phyloP scores from a whole-genome alignment of 1,139 yeast genomes.

The Lodderomyces jiufengensis region DNA sequence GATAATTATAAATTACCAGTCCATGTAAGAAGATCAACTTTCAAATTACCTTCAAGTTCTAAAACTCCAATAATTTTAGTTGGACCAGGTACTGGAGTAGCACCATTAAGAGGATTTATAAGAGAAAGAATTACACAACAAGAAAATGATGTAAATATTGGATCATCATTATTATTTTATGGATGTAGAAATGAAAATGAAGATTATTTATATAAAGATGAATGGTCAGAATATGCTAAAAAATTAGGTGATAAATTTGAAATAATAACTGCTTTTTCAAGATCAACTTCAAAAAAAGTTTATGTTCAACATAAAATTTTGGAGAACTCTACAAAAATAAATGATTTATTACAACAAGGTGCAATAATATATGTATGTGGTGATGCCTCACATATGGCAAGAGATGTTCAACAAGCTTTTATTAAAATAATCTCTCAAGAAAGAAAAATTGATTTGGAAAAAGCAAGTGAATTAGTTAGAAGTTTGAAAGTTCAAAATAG shows the following conservation, averaged over 20 bases:
- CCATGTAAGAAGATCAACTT: conserved; percentile 91
- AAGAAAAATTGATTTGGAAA: conserved; percentile 54
- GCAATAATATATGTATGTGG: conserved; percentile 96
- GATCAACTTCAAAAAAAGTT: conserved; percentile 66
- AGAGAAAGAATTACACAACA: conserved; percentile 63
- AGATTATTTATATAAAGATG: conserved; percentile 80
- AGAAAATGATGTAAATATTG: conserved; percentile 53
- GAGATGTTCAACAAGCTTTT: conserved; percentile 83
- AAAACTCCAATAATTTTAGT: conserved; percentile 82
- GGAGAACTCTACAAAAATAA: conserved; percentile 55
- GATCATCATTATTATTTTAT: conserved; percentile 73
- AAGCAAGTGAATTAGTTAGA: conserved; percentile 76
- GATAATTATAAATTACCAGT: conserved; percentile 67
- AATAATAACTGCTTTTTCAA: conserved; percentile 81
- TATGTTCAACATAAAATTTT: conserved; percentile 81
- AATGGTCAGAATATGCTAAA: conserved; percentile 74
- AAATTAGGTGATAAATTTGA: conserved; percentile 64
- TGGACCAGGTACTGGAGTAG: conserved; percentile 99
- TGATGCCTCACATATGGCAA: conserved; percentile 94
- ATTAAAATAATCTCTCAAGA: conserved; percentile 59
- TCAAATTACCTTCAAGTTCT: conserved; percentile 89
- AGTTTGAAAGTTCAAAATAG: conserved; percentile 79
- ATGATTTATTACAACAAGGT: conserved; percentile 62
- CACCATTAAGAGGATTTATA: conserved; percentile 92
- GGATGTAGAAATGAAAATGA: conserved; percentile 78